These are phyloP conservation scores for Rhizopogon salebrosus DNA, from an alignment of 768 basidiomycete species.

Conservation along the genomic window DNA sequence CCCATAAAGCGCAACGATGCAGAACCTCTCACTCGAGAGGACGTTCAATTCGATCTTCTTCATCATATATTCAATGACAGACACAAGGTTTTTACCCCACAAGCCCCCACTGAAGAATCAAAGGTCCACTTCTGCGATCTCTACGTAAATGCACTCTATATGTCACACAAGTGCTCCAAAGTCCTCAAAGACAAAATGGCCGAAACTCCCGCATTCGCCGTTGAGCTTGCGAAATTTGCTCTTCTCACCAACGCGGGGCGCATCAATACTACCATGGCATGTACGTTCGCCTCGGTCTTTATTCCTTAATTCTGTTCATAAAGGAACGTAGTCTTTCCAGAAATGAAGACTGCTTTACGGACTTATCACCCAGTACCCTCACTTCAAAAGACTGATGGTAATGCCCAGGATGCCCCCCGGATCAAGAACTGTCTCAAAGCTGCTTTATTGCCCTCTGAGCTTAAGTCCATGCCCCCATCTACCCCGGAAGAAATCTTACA, in stretches of 20 bases:
- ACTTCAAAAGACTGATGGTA: conserved; percentile 81
- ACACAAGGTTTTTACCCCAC: conserved; percentile 66
- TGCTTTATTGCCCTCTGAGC: conserved; percentile 66
- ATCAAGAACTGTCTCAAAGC: conserved; percentile 90
- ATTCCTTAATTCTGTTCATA: conserved; percentile 13
- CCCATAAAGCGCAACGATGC: conserved; percentile 82
- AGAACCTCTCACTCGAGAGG: conserved; percentile 76
- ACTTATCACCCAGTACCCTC: conserved; percentile 89
- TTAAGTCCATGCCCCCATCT: conserved; percentile 59
- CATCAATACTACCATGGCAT: conserved; percentile 91
- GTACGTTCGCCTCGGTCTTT: conserved; percentile 35
- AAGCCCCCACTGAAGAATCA: conserved; percentile 39
- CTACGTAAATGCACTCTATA: conserved; percentile 76
- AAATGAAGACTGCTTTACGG: conserved; percentile 87
- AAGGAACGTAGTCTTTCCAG: conserved; percentile 66
- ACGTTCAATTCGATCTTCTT: conserved; percentile 85
- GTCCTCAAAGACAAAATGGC: conserved; percentile 85
- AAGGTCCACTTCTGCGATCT: conserved; percentile 77
- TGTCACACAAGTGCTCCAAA: conserved; percentile 81
- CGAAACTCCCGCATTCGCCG: conserved; percentile 71
- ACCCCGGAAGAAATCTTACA: conserved; percentile 70
- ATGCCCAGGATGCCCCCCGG: conserved; percentile 86
- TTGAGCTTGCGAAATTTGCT: conserved; percentile 79
- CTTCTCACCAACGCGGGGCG: conserved; percentile 85
- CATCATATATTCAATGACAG: conserved; percentile 71